A percentile compares a stretch with the other conserved stretches of the same genome.
Evolutionary conservation across 495 filamentous ascomycete species (phyloP).

Genomic region (Viridothelium virens): DNA sequence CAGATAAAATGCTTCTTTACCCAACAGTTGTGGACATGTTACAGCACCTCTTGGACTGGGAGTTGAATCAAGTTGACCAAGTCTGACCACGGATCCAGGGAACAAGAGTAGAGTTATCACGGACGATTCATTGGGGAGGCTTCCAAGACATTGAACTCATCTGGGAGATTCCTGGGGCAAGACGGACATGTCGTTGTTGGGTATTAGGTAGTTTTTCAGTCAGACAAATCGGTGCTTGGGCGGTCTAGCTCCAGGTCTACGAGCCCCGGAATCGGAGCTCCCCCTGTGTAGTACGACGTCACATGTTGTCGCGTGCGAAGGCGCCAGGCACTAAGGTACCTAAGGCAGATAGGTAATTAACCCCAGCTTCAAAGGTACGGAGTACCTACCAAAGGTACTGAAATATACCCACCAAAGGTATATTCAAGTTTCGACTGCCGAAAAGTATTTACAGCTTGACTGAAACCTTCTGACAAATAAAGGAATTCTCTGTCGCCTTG

Average conservation of each 20-base stretch:
- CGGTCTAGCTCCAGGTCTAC: neutral
- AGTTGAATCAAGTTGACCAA: too few species aligned
- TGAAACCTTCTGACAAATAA: too few species aligned
- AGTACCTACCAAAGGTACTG: too few species aligned
- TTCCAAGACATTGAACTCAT: neutral
- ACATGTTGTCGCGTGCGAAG: neutral
- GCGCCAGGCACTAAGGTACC: neutral
- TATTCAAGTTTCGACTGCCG: too few species aligned
- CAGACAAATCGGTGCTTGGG: neutral
- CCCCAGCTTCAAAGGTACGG: too few species aligned
- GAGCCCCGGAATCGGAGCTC: neutral
- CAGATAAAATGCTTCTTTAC: slow-evolving; percentile 11
- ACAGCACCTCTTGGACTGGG: neutral
- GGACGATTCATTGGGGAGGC: neutral
- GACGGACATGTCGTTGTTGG: neutral
- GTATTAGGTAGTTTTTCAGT: neutral
- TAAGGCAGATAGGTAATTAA: neutral
- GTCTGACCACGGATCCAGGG: too few species aligned
- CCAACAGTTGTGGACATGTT: slow-evolving; percentile 32
- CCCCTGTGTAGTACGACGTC: slow-evolving; percentile 5
- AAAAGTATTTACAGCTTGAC: too few species aligned
- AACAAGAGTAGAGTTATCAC: too few species aligned
- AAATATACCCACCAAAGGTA: too few species aligned
- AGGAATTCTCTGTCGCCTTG: too few species aligned
- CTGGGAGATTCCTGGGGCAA: neutral